Percentiles rank a stretch among this genome's conserved stretches.
These are phyloP conservation scores for Emmonsiellopsis sp. DNA, from an alignment of 2,329 filamentous ascomycete species.

Conservation along the genomic window DNA sequence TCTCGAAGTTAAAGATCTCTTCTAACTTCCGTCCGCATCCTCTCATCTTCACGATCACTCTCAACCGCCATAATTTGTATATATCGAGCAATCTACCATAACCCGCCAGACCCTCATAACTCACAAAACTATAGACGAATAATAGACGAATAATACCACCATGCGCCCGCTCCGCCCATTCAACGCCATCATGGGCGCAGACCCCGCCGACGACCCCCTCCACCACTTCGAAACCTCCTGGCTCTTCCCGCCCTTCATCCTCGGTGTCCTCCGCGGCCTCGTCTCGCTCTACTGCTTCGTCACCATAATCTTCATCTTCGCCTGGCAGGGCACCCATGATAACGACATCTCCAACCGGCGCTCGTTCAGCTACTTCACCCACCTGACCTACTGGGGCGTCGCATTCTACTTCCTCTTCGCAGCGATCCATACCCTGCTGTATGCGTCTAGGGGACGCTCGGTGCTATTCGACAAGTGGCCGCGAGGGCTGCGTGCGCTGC, in stretches of 20 bases:
- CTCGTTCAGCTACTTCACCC: constrained; percentile 74
- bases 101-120: too few relatives aligned
- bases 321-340: constrained; percentile 51
- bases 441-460: constrained; percentile 46
- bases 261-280: constrained; percentile 37
- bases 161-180: constrained; percentile 9
- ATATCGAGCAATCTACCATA: too few relatives aligned
- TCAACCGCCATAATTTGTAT: too few relatives aligned
- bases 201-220: constrained; percentile 36
- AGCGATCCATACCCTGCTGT: constrained; percentile 59
- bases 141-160: neutral
- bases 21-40: too few relatives aligned
- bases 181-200: constrained; percentile 24
- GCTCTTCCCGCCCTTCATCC: constrained; percentile 53
- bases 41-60: too few relatives aligned
- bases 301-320: constrained; percentile 61
- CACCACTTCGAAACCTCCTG: constrained; percentile 73
- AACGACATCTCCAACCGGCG: constrained; percentile 40
- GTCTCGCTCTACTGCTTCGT: constrained; percentile 58
- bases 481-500: constrained; percentile 54
- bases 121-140: neutral
- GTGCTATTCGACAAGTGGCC: constrained; percentile 52
- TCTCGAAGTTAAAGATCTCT: too few relatives aligned
- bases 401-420: constrained; percentile 68
- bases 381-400: constrained; percentile 72